These are phyloP conservation scores for Amoebophrya sp. DNA, from an alignment of 169 alveolate genomes.

Conservation along the genomic window DNA sequence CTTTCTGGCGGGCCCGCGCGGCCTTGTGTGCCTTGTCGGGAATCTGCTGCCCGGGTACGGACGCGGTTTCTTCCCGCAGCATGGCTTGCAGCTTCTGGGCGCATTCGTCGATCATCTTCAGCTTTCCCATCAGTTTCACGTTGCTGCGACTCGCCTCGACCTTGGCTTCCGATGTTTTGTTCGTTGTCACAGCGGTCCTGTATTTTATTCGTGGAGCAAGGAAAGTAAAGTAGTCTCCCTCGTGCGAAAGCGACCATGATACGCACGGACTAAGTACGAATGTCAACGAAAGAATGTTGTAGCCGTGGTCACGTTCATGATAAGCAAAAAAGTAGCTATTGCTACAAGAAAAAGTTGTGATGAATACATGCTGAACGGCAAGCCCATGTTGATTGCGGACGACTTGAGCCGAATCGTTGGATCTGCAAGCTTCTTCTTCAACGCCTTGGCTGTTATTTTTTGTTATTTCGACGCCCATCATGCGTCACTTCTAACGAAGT, in stretches of 20 bases:
- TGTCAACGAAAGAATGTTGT: no score
- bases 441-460: background rate
- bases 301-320: no score
- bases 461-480: no score
- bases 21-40: background rate
- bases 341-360: no score
- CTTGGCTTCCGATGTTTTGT: background rate
- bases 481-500: no score
- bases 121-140: conserved; percentile 6
- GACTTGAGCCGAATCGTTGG: background rate
- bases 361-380: conserved; percentile 18
- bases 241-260: no score
- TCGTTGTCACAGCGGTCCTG: background rate
- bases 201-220: no score
- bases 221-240: no score
- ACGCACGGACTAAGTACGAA: no score
- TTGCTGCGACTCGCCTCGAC: background rate
- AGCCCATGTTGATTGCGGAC: background rate
- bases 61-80: background rate
- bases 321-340: no score
- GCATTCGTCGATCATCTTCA: background rate
- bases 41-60: background rate
- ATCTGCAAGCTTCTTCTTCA: background rate
- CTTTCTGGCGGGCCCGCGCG: background rate
- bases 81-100: background rate